A percentile compares a stretch with the other conserved stretches of the same genome.
Conservation (phyloP, 2,329 filamentous ascomycete genomes). For the Diaporthe australafricana region DNA sequence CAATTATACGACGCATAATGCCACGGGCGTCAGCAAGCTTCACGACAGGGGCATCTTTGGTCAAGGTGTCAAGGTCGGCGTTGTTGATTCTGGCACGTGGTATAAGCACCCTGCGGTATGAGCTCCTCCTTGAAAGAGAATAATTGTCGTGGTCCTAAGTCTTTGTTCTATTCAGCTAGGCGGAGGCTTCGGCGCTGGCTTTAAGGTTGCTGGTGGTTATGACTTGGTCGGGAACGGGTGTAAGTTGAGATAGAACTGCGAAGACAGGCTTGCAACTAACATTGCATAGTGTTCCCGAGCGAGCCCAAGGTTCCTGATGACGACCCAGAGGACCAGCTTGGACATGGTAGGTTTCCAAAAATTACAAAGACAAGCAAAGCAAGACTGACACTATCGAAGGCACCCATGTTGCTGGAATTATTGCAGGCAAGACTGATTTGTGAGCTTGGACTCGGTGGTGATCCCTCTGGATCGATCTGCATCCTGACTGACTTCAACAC, state of each 20-base stretch:
- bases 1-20: slow-evolving; percentile 30
- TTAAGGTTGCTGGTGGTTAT: slow-evolving; percentile 9
- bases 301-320: background rate
- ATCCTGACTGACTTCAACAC: background rate
- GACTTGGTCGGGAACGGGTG: slow-evolving; percentile 14
- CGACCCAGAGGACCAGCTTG: slow-evolving; percentile 13
- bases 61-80: slow-evolving; percentile 26
- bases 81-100: slow-evolving; percentile 29
- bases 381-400: background rate
- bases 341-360: background rate
- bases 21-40: slow-evolving; percentile 26
- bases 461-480: background rate
- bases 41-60: slow-evolving; percentile 27
- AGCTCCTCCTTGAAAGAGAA: background rate
- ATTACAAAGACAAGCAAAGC: too few species aligned
- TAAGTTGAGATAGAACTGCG: background rate
- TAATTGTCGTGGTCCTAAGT: background rate
- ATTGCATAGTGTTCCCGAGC: background rate
- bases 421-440: slow-evolving; percentile 13
- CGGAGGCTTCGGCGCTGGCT: slow-evolving; percentile 12
- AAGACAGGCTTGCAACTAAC: background rate
- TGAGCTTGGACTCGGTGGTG: background rate
- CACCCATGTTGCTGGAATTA: slow-evolving; percentile 13
- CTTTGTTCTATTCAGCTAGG: background rate
- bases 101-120: slow-evolving; percentile 30